Base-by-base conservation (phyloP, 2,329 filamentous ascomycete genomes). In the Aspergillus ibericus region DNA sequence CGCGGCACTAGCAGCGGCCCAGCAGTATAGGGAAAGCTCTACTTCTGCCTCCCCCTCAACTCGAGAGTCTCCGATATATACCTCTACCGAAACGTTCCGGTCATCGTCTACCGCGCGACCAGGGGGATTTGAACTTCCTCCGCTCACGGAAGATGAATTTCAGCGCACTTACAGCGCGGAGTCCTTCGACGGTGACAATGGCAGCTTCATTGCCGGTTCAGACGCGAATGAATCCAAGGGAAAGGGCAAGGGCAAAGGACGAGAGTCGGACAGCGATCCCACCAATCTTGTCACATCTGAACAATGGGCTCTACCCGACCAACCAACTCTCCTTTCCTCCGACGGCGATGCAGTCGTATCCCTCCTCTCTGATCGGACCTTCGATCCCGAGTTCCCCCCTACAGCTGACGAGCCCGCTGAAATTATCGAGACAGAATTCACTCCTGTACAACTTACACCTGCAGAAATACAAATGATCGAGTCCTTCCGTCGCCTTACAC, bases 291-390 rank as follows among this genome's bases (percentile, higher is more conserved):
- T 20, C 16, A n/a, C 36, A 15, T 12, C 10, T 16, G 20, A 47
- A 50, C 47, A 29, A 53, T 54, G 40, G 22, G 16, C 13, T 27
- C 15, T 32, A 1, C 44, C 44, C 58, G 53, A 42, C 46, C 40
- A 25, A 35, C 49, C 51, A 18, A 56, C 61, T n/a, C 29, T 27
- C 46, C 20, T 59, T 36, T 38, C 55, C 9, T 64, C 72, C 13
- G 80, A 82, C 62, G 80, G 80, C 25, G 63, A 69, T 35, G 79
- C 71, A 4, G 78, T 81, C 5, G 53, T 78, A 9, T 65, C 67
- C n/a, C 67, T 82, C 25, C 72, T 82, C 9, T 60, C 69, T 1
- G 64, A 72, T 36, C 35, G 65, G 16, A 66, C 66, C 27, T 77
- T 77, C 53, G 68, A 73, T 60, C 71, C 65, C 16, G 60, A 70